Evolutionary conservation across 2,329 filamentous ascomycete genomes (phyloP).

Genomic region (Fusarium staphyleae): DNA sequence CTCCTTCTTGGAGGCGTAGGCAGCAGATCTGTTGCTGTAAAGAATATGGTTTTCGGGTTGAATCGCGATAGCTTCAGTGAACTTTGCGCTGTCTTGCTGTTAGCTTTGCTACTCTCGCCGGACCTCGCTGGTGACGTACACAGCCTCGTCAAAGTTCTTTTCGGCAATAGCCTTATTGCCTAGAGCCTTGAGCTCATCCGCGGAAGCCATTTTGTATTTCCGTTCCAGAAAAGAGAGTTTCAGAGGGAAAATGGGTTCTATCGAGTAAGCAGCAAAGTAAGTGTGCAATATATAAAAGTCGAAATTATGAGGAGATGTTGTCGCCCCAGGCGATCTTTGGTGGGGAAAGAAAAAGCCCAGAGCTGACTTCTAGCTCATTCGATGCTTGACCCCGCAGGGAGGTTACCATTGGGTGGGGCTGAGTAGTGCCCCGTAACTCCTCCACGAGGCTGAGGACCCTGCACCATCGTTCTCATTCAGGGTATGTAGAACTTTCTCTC

Average conservation of each 20-base stretch:
- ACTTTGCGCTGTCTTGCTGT: conserved; percentile 74
- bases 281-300: conserved; percentile 30
- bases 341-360: conserved; percentile 43
- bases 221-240: conserved; percentile 5
- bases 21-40: conserved; percentile 94
- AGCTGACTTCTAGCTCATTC: conserved; percentile 54
- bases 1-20: conserved; percentile 86
- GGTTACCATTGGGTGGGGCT: conserved; percentile 43
- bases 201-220: conserved; percentile 59
- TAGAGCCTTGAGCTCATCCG: conserved; percentile 89
- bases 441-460: conserved; percentile 33
- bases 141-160: conserved; percentile 94
- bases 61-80: conserved; percentile 88
- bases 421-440: conserved; percentile 21
- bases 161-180: conserved; percentile 98
- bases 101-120: conserved; percentile 14
- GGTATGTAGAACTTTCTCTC: conserved; percentile 35
- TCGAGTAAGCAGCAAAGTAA: conserved; percentile 4
- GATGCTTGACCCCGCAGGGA: conserved; percentile 45
- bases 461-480: conserved; percentile 16
- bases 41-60: conserved; percentile 94
- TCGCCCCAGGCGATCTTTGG: conserved; percentile 37
- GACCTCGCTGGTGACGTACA: conserved; percentile 68
- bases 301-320: conserved; percentile 33
- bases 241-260: conserved; percentile 12